phyloP scores from a whole-genome alignment of 441 rosid genomes.

The Populus hybrid region DNA sequence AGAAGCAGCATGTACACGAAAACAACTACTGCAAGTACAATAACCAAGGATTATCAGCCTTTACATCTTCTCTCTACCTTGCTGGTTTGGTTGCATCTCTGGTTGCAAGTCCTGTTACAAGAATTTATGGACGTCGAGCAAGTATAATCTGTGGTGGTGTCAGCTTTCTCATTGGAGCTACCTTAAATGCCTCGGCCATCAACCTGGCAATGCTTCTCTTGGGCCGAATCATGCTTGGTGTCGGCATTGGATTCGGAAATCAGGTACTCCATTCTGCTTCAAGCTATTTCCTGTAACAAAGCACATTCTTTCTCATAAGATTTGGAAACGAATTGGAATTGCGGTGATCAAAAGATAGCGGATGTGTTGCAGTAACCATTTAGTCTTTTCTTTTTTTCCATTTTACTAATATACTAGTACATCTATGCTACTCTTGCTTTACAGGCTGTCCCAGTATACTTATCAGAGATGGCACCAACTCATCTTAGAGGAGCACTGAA shows the following conservation, averaged over 20 bases:
- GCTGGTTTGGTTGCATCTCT: constrained; percentile 86
- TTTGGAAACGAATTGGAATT: not conserved
- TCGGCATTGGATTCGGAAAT: constrained; percentile 94
- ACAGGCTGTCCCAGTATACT: constrained; percentile 77
- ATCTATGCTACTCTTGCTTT: constrained; percentile 6
- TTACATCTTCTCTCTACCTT: constrained; percentile 85
- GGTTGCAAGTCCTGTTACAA: constrained; percentile 72
- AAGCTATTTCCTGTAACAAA: not conserved
- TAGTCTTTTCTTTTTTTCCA: not conserved
- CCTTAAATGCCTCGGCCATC: constrained; percentile 63
- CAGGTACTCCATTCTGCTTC: constrained; percentile 44
- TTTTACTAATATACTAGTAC: not conserved
- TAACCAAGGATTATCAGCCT: constrained; percentile 73
- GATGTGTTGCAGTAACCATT: not conserved
- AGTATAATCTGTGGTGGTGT: constrained; percentile 83
- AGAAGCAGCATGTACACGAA: constrained; percentile 70
- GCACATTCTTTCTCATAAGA: not conserved
- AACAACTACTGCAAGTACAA: constrained; percentile 91
- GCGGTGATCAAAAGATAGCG: not conserved
- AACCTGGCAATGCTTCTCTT: constrained; percentile 72
- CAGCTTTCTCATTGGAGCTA: constrained; percentile 73
- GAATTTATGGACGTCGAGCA: constrained; percentile 68
- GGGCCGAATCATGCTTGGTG: constrained; percentile 84
- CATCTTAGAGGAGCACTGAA: constrained; percentile 86
- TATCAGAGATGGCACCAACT: constrained; percentile 89